phyloP scores from a whole-genome alignment of 2,329 filamentous ascomycete genomes.

The Fusarium siculi region DNA sequence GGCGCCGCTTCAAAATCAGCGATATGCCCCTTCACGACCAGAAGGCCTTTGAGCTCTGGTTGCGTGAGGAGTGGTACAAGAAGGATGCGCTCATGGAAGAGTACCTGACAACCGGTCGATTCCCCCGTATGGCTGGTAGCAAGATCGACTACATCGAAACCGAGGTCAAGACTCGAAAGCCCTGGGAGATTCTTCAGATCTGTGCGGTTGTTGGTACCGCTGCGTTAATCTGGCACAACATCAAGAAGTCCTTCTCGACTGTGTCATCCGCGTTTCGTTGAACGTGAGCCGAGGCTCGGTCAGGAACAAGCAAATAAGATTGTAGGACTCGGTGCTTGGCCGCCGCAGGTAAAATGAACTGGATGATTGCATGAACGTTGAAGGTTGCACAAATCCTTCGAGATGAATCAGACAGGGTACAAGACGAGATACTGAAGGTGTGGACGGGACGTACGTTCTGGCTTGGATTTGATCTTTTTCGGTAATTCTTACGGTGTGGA shows the following conservation, averaged over 20 bases:
- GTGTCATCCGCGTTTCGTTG: constrained; percentile 35
- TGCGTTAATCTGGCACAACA: constrained; percentile 55
- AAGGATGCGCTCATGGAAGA: constrained; percentile 91
- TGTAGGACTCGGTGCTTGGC: background rate
- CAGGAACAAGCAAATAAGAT: background rate
- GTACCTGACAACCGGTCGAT: constrained; percentile 80
- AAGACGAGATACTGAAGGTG: constrained; percentile 5
- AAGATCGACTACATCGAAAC: constrained; percentile 65
- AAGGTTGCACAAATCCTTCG: constrained; percentile 9
- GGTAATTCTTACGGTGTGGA: background rate
- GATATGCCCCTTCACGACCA: constrained; percentile 83
- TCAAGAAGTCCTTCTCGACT: constrained; percentile 45
- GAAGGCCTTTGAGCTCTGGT: constrained; percentile 83
- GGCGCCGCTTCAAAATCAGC: constrained; percentile 83
- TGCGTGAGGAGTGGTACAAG: constrained; percentile 87
- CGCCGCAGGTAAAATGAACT: background rate
- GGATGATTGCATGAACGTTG: background rate
- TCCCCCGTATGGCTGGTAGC: constrained; percentile 74
- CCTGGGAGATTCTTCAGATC: constrained; percentile 66
- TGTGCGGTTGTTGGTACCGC: constrained; percentile 61
- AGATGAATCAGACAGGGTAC: background rate
- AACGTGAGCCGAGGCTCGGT: constrained; percentile 1
- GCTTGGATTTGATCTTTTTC: constrained; percentile 5
- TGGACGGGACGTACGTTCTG: constrained; percentile 7
- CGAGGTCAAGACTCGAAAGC: constrained; percentile 63